Evolutionary conservation across 192 early-diverging fungal genomes (phyloP).

Genomic region (Chytriomyces hyalinus): DNA sequence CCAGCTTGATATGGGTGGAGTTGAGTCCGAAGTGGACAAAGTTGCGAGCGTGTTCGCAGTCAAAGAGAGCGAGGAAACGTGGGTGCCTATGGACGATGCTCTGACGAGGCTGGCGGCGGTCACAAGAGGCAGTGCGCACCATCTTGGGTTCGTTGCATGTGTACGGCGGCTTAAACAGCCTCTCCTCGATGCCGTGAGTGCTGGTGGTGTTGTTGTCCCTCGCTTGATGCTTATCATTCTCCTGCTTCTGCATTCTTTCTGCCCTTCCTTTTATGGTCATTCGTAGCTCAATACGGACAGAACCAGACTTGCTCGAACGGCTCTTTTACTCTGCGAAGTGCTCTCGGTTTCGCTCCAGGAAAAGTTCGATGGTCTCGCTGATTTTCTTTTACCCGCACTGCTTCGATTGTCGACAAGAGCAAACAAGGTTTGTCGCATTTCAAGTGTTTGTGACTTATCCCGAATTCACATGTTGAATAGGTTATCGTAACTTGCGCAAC

Average conservation of each 20-base stretch:
- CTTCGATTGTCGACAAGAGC: slow-evolving; percentile 43
- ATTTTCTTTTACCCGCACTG: slow-evolving; percentile 38
- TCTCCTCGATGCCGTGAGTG: background rate
- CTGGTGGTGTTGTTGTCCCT: background rate
- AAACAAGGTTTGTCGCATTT: no score
- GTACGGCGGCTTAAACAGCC: slow-evolving; percentile 57
- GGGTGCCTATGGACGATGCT: slow-evolving; percentile 67
- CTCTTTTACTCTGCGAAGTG: slow-evolving; percentile 62
- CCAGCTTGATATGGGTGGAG: background rate
- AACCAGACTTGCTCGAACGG: slow-evolving; percentile 66
- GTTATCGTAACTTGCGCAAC: slow-evolving; percentile 69
- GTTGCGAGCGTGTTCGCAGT: slow-evolving; percentile 43
- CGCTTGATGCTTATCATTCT: no score
- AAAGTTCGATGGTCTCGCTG: no score
- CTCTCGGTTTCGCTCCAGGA: slow-evolving; percentile 66
- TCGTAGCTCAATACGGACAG: slow-evolving; percentile 54
- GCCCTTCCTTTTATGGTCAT: background rate
- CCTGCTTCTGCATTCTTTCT: background rate
- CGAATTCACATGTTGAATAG: slow-evolving; percentile 77
- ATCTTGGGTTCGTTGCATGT: slow-evolving; percentile 17
- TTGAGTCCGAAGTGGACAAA: slow-evolving; percentile 12
- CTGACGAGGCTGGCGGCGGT: slow-evolving; percentile 56
- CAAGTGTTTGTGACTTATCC: slow-evolving; percentile 45
- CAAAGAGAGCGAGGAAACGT: slow-evolving; percentile 76
- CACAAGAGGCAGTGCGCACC: slow-evolving; percentile 49